Conservation (phyloP, 139 green algal genomes). For the Chlamydomonas incerta region DNA sequence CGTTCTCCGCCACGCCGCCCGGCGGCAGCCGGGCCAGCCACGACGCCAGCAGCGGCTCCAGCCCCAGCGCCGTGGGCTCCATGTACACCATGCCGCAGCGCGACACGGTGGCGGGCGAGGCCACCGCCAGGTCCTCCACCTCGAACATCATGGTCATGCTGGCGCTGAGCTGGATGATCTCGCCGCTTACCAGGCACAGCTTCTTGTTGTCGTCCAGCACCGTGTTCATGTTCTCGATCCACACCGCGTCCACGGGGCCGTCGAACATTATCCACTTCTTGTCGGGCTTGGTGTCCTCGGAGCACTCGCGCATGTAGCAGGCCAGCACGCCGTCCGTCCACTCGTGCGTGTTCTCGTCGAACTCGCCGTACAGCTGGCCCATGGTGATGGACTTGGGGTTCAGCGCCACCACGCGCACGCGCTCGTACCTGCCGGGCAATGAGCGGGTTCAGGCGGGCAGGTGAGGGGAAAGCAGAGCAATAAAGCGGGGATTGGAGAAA, state of each 20-base stretch:
- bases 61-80: constrained; percentile 78
- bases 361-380: constrained; percentile 88
- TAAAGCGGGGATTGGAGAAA: no score
- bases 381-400: constrained; percentile 89
- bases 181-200: constrained; percentile 85
- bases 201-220: constrained; percentile 93
- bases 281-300: constrained; percentile 75
- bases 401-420: constrained; percentile 66
- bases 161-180: constrained; percentile 86
- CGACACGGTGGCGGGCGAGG: constrained; percentile 82
- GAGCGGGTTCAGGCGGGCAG: no score
- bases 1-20: constrained; percentile 40
- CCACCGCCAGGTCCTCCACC: constrained; percentile 78
- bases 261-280: constrained; percentile 92
- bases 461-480: no score
- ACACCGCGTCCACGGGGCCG: constrained; percentile 82
- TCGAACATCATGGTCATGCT: constrained; percentile 94
- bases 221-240: constrained; percentile 85
- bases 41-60: constrained; percentile 73
- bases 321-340: constrained; percentile 87
- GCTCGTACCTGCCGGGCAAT: constrained; percentile 26
- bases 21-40: constrained; percentile 74
- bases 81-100: constrained; percentile 91
- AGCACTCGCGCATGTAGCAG: constrained; percentile 84
- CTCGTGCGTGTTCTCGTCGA: constrained; percentile 86